These are phyloP conservation scores for Westerdykella ornata DNA, from an alignment of 2,329 filamentous ascomycete species.

Conservation along the genomic window DNA sequence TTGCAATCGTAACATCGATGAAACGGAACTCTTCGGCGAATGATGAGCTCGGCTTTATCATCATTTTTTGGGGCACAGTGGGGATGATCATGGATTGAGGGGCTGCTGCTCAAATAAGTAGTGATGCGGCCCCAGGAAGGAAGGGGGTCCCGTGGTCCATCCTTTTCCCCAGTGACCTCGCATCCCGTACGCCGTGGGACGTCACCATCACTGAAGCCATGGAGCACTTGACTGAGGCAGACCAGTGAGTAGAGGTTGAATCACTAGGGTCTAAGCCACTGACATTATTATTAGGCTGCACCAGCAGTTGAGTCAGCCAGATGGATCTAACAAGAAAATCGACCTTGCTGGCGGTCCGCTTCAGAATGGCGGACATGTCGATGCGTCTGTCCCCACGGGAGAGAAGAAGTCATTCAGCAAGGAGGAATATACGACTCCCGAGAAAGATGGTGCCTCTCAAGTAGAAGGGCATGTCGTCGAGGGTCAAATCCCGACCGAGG, in stretches of 20 bases:
- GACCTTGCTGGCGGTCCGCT: slow-evolving; percentile 25
- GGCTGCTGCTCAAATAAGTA: no score
- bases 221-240: slow-evolving; percentile 23
- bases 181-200: no score
- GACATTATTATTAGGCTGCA: slow-evolving; percentile 18
- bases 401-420: not conserved
- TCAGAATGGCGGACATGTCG: not conserved
- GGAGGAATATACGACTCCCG: not conserved
- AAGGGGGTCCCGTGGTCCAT: no score
- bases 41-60: no score
- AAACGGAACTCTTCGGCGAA: no score
- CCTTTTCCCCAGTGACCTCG: no score
- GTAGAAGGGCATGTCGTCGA: slow-evolving; percentile 23
- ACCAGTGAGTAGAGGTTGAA: slow-evolving; percentile 17
- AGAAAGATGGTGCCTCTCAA: slow-evolving; percentile 1
- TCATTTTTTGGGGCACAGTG: no score
- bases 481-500: slow-evolving; percentile 38
- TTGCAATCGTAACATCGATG: no score
- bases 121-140: no score
- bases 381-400: not conserved
- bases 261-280: not conserved
- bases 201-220: slow-evolving; percentile 9
- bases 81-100: no score
- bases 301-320: slow-evolving; percentile 26
- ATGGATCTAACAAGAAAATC: slow-evolving; percentile 20